Evolutionary conservation across 495 filamentous ascomycete species (phyloP), one percentile per base, ranked within the genome.

Genomic region (Penicillium antarcticum): DNA sequence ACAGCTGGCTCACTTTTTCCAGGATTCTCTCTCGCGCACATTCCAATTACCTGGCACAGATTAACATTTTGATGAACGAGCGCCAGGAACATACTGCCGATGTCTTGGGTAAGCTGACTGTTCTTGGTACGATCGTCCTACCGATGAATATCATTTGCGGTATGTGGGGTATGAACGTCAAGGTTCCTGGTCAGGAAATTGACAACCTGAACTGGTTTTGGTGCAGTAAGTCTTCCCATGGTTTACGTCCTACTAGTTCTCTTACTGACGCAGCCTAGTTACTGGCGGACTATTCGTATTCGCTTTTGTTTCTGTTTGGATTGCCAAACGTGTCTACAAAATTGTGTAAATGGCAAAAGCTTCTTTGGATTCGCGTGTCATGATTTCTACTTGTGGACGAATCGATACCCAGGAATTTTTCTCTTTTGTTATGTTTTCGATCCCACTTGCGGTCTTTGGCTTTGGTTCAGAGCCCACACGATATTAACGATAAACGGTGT

Each of bases 61-160:
- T 89, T 65, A 98, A 95, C 70, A 97, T 97, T 63, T 80, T 88
- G 51, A 96, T 96, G 88, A 97, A 96, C 63, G 91, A 97, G 72
- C 88, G 94, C 34, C 89, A 95, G 67, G 94, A 98, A 63, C 87
- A 95, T 73, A 98, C 94, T 10, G 87, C 90, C 24, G 91, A 96
- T 67, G 89, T 96, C 1, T 77, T 98, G 14, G 91, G 92, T 40
- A 97, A 95, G 70, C 80, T 98, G 38, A 98, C 94, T 4, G 95
- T 97, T 2, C 76, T 98, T 3, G 94, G 92, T 57, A 98, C 94
- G 8, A 97, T 98, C 56, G 91, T 98, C 5, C 79, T 98, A 48
- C 94, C 94, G 16, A 92, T 98, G 85, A 98, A 98, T 63, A 92
- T 98, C 69, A 89, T 98, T 56, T 97, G 94, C 21, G 95, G 94